Evolutionary conservation across 495 filamentous ascomycete species (phyloP).

Genomic region (Acidiella bohemica): DNA sequence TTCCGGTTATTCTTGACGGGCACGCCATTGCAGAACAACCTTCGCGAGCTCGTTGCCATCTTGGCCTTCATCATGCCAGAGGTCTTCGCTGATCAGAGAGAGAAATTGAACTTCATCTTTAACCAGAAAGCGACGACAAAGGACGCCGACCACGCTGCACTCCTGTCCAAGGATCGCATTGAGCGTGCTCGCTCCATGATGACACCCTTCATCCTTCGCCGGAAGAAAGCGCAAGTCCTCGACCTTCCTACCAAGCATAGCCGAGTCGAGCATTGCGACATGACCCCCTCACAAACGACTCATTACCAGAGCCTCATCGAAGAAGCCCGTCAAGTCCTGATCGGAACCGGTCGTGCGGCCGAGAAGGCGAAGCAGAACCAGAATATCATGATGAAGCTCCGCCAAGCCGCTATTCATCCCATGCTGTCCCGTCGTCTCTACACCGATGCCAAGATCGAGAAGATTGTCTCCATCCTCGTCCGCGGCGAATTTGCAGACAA

Average conservation of each 20-base stretch:
- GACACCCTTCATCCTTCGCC: constrained; percentile 82
- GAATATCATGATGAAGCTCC: constrained; percentile 81
- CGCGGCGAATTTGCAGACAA: constrained; percentile 40
- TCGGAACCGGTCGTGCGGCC: constrained; percentile 39
- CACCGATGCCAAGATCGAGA: constrained; percentile 52
- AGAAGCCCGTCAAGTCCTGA: constrained; percentile 39
- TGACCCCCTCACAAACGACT: constrained; percentile 58
- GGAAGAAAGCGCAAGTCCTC: constrained; percentile 91
- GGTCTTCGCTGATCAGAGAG: constrained; percentile 58
- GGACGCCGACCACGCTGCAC: constrained; percentile 52
- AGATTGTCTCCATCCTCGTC: constrained; percentile 57
- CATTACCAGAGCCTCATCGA: constrained; percentile 50
- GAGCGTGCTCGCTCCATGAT: constrained; percentile 78
- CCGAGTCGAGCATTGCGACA: constrained; percentile 62
- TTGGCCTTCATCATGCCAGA: constrained; percentile 82
- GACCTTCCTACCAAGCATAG: constrained; percentile 70
- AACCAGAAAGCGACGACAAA: constrained; percentile 76
- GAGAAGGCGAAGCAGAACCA: constrained; percentile 39
- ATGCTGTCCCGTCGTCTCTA: constrained; percentile 74
- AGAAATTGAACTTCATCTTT: constrained; percentile 70
- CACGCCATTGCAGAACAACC: constrained; percentile 90
- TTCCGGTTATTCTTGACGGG: constrained; percentile 84
- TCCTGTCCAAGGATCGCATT: constrained; percentile 76
- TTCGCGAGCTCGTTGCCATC: constrained; percentile 77
- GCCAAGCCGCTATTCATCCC: constrained; percentile 86